Evolutionary conservation across 2,329 filamentous ascomycete genomes (phyloP).

Genomic region (Dactylellina parvicollis): DNA sequence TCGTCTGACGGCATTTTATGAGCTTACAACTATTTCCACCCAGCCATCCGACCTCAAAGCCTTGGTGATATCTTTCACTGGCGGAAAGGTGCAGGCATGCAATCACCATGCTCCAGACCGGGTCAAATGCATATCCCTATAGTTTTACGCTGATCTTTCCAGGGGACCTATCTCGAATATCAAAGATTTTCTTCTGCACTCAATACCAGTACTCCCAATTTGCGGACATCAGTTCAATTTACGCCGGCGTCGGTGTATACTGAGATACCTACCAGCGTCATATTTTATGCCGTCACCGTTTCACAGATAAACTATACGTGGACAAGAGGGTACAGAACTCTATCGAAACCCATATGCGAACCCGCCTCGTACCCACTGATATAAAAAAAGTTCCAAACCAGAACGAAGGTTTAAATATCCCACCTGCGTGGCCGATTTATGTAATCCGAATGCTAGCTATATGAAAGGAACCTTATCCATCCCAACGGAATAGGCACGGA

Average conservation of each 20-base stretch:
- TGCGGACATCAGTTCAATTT: too few species aligned
- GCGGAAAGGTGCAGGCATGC: background rate
- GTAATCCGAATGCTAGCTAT: conserved; percentile 12
- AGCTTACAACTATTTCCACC: background rate
- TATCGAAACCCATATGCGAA: too few species aligned
- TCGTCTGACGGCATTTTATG: background rate
- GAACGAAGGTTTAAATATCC: conserved; percentile 8
- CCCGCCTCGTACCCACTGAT: too few species aligned
- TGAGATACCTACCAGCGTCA: too few species aligned
- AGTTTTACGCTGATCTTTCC: too few species aligned
- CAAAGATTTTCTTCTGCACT: too few species aligned
- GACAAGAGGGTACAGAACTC: conserved; percentile 12
- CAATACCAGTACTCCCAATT: too few species aligned
- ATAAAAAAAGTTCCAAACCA: too few species aligned
- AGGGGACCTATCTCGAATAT: too few species aligned
- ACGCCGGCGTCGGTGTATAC: too few species aligned
- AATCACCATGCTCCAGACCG: background rate
- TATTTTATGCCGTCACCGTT: conserved; percentile 2
- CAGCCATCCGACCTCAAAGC: background rate
- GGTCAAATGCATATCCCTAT: too few species aligned
- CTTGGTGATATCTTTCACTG: background rate
- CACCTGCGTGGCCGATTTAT: background rate
- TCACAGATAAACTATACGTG: conserved; percentile 9
- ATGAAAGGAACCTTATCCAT: background rate
- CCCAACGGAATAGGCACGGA: background rate